These are phyloP conservation scores for Fusarium incarnatum DNA, from an alignment of 2,329 filamentous ascomycete genomes.

Conservation along the genomic window DNA sequence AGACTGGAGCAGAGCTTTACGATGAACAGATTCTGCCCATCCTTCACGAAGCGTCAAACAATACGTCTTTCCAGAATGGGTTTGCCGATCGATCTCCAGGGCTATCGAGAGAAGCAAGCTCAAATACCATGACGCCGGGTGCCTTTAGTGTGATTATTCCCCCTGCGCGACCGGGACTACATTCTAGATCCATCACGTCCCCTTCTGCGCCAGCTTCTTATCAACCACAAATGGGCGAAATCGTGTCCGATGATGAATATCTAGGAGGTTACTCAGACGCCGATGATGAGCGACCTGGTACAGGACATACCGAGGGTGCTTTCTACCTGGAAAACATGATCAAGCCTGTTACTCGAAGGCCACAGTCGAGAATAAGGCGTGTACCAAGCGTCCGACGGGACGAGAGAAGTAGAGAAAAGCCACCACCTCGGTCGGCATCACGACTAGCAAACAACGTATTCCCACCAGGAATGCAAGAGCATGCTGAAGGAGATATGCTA, in stretches of 20 bases:
- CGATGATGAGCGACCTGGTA: conserved; percentile 67
- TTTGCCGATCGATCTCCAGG: conserved; percentile 79
- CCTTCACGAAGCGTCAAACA: conserved; percentile 84
- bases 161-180: conserved; percentile 72
- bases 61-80: conserved; percentile 86
- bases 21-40: conserved; percentile 94
- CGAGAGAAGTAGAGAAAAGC: conserved; percentile 49
- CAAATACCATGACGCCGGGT: conserved; percentile 72
- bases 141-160: conserved; percentile 62
- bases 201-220: conserved; percentile 71
- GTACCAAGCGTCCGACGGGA: conserved; percentile 50
- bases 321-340: conserved; percentile 72
- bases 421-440: conserved; percentile 56
- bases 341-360: conserved; percentile 67
- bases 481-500: conserved; percentile 54
- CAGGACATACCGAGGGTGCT: conserved; percentile 57
- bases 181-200: conserved; percentile 86
- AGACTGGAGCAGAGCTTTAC: conserved; percentile 85
- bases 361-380: conserved; percentile 57
- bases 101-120: conserved; percentile 68
- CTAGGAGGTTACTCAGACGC: conserved; percentile 82
- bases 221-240: conserved; percentile 67
- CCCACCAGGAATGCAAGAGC: conserved; percentile 49
- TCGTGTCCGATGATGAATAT: conserved; percentile 81
- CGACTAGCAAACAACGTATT: conserved; percentile 54